A percentile compares a stretch with the other conserved stretches of the same genome.
Evolutionary conservation across 306 rosid genomes (phyloP).

Genomic region (Chamaecrista fasciculata): DNA sequence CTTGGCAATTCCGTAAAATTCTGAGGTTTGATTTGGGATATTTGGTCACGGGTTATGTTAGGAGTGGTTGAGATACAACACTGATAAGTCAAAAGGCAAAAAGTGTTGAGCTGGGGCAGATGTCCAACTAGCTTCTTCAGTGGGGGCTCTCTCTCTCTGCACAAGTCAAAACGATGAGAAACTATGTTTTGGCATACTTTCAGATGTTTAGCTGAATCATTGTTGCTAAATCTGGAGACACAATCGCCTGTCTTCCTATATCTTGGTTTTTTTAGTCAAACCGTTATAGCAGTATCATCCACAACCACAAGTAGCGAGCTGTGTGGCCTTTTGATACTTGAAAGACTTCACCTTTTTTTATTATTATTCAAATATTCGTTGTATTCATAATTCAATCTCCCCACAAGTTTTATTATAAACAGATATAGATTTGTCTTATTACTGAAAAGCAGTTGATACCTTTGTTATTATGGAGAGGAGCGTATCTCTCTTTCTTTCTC

Average conservation of each 20-base stretch:
- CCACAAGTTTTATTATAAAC: neutral
- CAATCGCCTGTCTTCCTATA: constrained; percentile 8
- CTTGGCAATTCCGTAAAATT: neutral
- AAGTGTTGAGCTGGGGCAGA: constrained; percentile 33
- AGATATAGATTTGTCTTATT: neutral
- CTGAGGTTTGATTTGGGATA: too few relatives aligned
- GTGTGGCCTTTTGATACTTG: neutral
- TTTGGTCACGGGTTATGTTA: constrained; percentile 34
- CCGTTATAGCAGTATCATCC: constrained; percentile 1
- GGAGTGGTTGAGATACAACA: constrained; percentile 32
- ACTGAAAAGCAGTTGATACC: neutral
- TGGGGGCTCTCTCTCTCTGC: constrained; percentile 20
- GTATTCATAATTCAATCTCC: neutral
- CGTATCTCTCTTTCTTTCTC: too few relatives aligned
- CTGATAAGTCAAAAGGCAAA: constrained; percentile 27
- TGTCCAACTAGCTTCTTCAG: constrained; percentile 24
- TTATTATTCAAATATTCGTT: too few relatives aligned
- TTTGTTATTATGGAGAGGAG: too few relatives aligned
- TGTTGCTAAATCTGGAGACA: constrained; percentile 40
- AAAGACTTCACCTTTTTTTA: neutral
- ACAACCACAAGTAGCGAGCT: neutral
- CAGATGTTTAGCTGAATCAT: constrained; percentile 16
- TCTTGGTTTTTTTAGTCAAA: constrained; percentile 29
- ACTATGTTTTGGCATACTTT: constrained; percentile 19
- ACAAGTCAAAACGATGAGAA: constrained; percentile 47